phyloP scores from a whole-genome alignment of 345 rosid species.

The Microthlaspi erraticum region DNA sequence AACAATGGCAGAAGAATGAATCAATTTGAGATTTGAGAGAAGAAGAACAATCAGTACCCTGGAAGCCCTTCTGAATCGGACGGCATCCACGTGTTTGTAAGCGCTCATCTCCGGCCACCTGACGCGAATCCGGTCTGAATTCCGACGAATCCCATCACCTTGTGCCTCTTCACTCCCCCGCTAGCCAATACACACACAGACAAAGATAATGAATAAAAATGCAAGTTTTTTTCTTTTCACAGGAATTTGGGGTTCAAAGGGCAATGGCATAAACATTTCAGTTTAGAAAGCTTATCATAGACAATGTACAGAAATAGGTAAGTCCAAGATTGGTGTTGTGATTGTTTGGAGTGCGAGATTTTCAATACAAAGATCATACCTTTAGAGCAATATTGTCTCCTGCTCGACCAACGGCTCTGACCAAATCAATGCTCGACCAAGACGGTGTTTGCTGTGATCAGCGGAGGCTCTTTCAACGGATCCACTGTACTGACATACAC shows the following conservation, averaged over 20 bases:
- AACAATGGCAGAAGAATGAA: not conserved
- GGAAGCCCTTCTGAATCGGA: slow-evolving; percentile 77
- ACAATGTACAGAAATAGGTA: slow-evolving; percentile 8
- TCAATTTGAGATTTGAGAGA: slow-evolving; percentile 15
- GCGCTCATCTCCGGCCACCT: slow-evolving; percentile 65
- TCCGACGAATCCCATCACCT: slow-evolving; percentile 91
- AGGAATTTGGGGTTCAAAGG: not conserved
- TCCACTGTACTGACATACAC: too few relatives aligned
- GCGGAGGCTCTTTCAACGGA: too few relatives aligned
- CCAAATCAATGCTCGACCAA: too few relatives aligned
- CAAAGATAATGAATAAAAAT: not conserved
- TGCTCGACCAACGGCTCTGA: slow-evolving; percentile 66
- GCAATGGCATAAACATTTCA: not conserved
- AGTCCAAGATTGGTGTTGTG: not conserved
- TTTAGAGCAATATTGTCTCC: slow-evolving; percentile 53
- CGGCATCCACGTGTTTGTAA: slow-evolving; percentile 92
- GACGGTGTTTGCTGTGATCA: too few relatives aligned
- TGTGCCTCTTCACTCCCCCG: slow-evolving; percentile 54
- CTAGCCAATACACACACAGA: too few relatives aligned
- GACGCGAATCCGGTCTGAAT: slow-evolving; percentile 87
- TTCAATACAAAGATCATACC: slow-evolving; percentile 50
- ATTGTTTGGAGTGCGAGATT: slow-evolving; percentile 3
- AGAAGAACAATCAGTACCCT: slow-evolving; percentile 56
- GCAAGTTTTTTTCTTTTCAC: not conserved
- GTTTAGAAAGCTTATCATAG: not conserved